Conservation (phyloP, 2,329 filamentous ascomycete genomes). For the Apiospora kogelbergensis region DNA sequence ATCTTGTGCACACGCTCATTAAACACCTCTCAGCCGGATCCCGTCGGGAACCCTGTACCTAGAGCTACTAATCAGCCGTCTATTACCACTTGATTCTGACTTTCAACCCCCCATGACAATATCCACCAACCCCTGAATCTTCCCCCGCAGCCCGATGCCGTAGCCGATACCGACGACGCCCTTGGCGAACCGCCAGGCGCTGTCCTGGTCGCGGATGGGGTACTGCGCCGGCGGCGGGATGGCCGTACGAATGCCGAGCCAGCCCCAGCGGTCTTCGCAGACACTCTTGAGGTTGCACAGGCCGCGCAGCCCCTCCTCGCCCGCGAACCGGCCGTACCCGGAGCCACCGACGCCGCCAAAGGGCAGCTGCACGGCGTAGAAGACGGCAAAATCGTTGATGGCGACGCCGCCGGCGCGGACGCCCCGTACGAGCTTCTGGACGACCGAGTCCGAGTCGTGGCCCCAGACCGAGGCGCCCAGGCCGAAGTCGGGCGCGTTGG, state of each 20-base stretch:
- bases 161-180: slow-evolving; percentile 64
- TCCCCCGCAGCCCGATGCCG: slow-evolving; percentile 40
- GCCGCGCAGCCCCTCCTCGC: slow-evolving; percentile 80
- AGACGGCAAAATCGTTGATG: slow-evolving; percentile 93
- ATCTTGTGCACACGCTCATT: too few species aligned
- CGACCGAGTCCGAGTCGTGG: slow-evolving; percentile 55
- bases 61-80: not conserved
- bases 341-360: slow-evolving; percentile 91
- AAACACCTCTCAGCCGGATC: too few species aligned
- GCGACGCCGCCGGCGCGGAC: slow-evolving; percentile 87
- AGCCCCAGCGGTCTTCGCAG: slow-evolving; percentile 70
- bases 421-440: slow-evolving; percentile 64
- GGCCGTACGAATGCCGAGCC: slow-evolving; percentile 65
- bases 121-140: slow-evolving; percentile 39
- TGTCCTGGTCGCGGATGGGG: slow-evolving; percentile 66
- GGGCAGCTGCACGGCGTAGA: slow-evolving; percentile 90
- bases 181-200: slow-evolving; percentile 65
- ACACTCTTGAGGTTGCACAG: slow-evolving; percentile 88
- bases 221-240: slow-evolving; percentile 84
- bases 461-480: slow-evolving; percentile 91
- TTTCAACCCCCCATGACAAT: slow-evolving; percentile 43
- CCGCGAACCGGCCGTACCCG: slow-evolving; percentile 91
- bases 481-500: slow-evolving; percentile 82
- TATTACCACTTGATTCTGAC: not conserved
- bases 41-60: not conserved